These are phyloP conservation scores for Phalaenopsis aphrodite DNA, from an alignment of 106 monocot genomes.

Conservation along the genomic window DNA sequence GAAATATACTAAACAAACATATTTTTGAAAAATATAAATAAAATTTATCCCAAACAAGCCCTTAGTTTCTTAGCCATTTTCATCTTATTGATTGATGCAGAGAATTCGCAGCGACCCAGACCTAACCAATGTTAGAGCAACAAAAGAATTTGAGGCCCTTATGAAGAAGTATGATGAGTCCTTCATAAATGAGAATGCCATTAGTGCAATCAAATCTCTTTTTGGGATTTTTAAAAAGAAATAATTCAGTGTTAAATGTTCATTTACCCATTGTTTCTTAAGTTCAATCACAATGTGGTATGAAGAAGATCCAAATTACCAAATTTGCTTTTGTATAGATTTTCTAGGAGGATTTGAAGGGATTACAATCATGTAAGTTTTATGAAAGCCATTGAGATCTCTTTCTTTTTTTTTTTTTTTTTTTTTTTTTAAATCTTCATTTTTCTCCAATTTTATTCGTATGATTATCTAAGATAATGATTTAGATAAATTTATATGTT, in stretches of 20 bases:
- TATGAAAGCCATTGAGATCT: not conserved
- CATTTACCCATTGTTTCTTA: not conserved
- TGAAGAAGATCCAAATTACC: not conserved
- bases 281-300: not conserved
- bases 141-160: slow-evolving; percentile 75
- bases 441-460: no score
- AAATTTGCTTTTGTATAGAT: not conserved
- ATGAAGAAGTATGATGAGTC: slow-evolving; percentile 91
- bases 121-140: slow-evolving; percentile 54
- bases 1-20: no score
- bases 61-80: not conserved
- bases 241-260: not conserved
- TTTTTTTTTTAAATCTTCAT: not conserved
- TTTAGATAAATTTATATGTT: no score
- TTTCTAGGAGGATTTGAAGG: not conserved
- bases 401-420: not conserved
- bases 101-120: slow-evolving; percentile 85
- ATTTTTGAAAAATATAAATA: no score
- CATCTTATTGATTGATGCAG: slow-evolving; percentile 19
- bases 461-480: no score
- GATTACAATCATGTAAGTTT: not conserved
- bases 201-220: slow-evolving; percentile 90
- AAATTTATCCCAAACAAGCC: no score
- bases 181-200: slow-evolving; percentile 91
- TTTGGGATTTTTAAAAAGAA: slow-evolving; percentile 87